A percentile compares a stretch with the other conserved stretches of the same genome.
Conservation (phyloP, 2,329 filamentous ascomycete genomes). For the Drechslerella dactyloides region DNA sequence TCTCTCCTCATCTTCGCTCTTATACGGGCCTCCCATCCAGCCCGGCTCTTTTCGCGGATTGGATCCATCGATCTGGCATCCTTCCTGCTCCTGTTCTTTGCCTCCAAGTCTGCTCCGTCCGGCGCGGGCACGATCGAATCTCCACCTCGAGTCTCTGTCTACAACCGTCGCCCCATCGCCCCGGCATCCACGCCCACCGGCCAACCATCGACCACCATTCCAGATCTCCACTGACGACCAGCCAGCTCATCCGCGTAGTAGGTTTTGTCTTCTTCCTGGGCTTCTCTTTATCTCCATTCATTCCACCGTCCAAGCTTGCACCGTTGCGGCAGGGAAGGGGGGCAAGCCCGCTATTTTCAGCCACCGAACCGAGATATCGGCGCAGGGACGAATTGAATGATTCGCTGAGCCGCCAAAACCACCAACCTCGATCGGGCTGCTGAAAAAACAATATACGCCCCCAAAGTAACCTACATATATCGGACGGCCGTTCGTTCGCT, state of each 20-base stretch:
- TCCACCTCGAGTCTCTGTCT: slow-evolving; percentile 19
- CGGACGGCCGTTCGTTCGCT: neutral
- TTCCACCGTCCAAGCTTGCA: neutral
- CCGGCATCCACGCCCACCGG: neutral
- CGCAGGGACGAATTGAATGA: slow-evolving; percentile 44
- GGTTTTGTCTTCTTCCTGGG: no score
- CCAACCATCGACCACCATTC: neutral
- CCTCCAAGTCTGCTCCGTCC: slow-evolving; percentile 2
- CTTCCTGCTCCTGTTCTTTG: neutral
- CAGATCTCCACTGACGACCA: neutral
- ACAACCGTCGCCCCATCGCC: no score
- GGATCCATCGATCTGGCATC: slow-evolving; percentile 14
- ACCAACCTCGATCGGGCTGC: slow-evolving; percentile 17
- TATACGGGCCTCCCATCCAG: slow-evolving; percentile 13
- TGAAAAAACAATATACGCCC: slow-evolving; percentile 26
- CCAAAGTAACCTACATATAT: slow-evolving; percentile 4
- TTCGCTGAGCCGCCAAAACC: slow-evolving; percentile 38
- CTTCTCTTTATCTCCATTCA: no score
- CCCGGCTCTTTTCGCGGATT: slow-evolving; percentile 22
- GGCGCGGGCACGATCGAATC: neutral
- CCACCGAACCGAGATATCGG: slow-evolving; percentile 1
- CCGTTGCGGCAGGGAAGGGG: slow-evolving; percentile 1
- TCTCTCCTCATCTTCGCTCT: slow-evolving; percentile 18
- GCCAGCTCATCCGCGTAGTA: slow-evolving; percentile 5
- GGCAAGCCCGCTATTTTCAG: slow-evolving; percentile 1